A percentile compares a stretch with the other conserved stretches of the same genome.
phyloP scores from a whole-genome alignment of 805 yeast species.

The Yueomyces sp. region DNA sequence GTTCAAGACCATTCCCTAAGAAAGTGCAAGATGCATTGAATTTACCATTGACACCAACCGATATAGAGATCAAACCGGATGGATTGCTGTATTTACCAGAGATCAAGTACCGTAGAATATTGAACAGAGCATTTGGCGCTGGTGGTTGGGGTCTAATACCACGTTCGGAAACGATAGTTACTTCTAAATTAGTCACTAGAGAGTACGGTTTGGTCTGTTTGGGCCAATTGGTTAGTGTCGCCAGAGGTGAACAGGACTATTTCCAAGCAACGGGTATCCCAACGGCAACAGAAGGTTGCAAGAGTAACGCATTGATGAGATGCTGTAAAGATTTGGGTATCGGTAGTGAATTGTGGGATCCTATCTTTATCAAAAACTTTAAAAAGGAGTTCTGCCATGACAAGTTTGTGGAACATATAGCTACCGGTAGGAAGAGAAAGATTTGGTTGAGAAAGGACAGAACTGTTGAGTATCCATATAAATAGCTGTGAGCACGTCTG shows the following conservation, averaged over 20 bases:
- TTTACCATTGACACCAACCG: constrained; percentile 50
- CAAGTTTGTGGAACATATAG: constrained; percentile 71
- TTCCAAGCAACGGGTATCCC: constrained; percentile 78
- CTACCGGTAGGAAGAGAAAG: constrained; percentile 74
- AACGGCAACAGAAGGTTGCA: constrained; percentile 95
- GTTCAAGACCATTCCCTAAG: constrained; percentile 58
- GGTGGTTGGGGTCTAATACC: constrained; percentile 99
- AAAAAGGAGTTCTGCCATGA: constrained; percentile 62
- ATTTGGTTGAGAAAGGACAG: constrained; percentile 86
- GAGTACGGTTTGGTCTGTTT: constrained; percentile 82
- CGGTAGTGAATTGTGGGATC: constrained; percentile 97
- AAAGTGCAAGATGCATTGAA: constrained; percentile 47
- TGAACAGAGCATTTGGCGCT: constrained; percentile 90
- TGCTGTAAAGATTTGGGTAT: constrained; percentile 96
- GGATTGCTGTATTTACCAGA: constrained; percentile 88
- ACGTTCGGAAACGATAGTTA: constrained; percentile 68
- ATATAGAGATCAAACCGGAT: constrained; percentile 91
- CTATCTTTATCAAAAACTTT: constrained; percentile 63
- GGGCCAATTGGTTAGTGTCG: constrained; percentile 80
- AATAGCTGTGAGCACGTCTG: constrained; percentile 13
- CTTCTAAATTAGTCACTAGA: constrained; percentile 64
- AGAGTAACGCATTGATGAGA: constrained; percentile 92
- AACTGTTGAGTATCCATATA: constrained; percentile 76
- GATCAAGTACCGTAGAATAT: constrained; percentile 81
- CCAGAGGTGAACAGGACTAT: constrained; percentile 92